Conservation (phyloP, 1,284 basidiomycete species). For the Trichosporon ovoides region DNA sequence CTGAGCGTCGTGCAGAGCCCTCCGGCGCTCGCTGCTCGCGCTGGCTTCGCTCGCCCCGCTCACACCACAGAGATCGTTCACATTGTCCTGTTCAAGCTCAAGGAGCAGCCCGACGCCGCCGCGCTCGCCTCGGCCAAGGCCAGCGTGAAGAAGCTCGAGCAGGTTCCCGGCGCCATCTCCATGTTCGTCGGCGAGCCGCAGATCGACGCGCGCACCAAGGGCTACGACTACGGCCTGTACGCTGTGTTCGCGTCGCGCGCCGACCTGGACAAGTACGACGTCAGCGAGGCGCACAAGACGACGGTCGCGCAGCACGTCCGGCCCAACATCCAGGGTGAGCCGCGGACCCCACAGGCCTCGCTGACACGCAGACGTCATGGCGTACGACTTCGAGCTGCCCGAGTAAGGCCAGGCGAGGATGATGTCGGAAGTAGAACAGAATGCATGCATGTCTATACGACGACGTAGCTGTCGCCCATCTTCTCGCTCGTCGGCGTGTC, state of each 20-base stretch:
- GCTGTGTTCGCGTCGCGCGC: conserved; percentile 40
- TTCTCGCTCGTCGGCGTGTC: conserved; percentile 3
- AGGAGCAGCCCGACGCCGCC: conserved; percentile 27
- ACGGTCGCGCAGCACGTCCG: conserved; percentile 40
- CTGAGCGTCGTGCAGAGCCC: too few species aligned
- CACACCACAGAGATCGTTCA: conserved; percentile 40
- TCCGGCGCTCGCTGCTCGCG: too few species aligned
- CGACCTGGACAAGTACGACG: conserved; percentile 44
- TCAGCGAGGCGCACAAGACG: conserved; percentile 41
- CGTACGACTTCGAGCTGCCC: conserved; percentile 49
- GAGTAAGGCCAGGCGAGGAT: conserved; percentile 18
- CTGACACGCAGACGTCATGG: conserved; percentile 35
- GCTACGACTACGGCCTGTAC: conserved; percentile 47
- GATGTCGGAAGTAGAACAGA: not conserved
- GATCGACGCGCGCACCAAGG: conserved; percentile 43
- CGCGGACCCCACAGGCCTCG: not conserved
- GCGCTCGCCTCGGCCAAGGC: conserved; percentile 28
- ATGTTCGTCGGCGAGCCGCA: conserved; percentile 40
- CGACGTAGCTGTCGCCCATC: conserved; percentile 3
- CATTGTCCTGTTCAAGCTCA: conserved; percentile 47
- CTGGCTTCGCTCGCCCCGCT: not conserved
- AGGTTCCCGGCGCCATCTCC: conserved; percentile 34
- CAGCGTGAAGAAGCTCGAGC: conserved; percentile 35
- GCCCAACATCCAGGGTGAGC: conserved; percentile 42
- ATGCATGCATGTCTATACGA: not conserved